Evolutionary conservation across 352 stramenopile species (phyloP).

Genomic region (Pythium coloratum): DNA sequence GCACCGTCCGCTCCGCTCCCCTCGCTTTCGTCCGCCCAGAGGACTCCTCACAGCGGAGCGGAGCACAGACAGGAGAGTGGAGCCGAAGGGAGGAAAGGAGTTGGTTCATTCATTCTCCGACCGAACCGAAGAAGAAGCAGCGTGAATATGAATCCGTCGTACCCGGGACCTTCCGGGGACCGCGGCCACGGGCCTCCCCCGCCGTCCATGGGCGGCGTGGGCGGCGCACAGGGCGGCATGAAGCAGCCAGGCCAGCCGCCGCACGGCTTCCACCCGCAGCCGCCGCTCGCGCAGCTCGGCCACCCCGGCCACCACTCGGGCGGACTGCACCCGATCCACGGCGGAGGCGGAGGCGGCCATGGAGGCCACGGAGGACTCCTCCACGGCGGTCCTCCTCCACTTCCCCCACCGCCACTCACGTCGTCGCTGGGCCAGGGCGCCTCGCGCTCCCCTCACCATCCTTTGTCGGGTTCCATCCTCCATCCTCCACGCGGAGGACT

Average conservation of each 20-base stretch:
- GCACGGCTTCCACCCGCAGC: conserved; percentile 69
- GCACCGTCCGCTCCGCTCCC: neutral
- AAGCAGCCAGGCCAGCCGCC: conserved; percentile 40
- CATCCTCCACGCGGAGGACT: conserved; percentile 58
- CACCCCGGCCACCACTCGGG: conserved; percentile 44
- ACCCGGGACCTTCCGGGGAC: conserved; percentile 65
- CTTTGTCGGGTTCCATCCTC: conserved; percentile 65
- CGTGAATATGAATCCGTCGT: conserved; percentile 76
- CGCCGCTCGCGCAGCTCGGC: conserved; percentile 62
- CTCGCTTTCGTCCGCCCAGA: neutral
- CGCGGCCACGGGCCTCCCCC: conserved; percentile 47
- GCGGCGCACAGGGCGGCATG: conserved; percentile 27
- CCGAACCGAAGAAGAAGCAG: conserved; percentile 28
- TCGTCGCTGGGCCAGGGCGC: conserved; percentile 51
- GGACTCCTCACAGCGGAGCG: neutral
- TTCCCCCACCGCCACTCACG: conserved; percentile 63
- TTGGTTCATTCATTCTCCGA: conserved; percentile 2
- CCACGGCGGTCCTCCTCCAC: conserved; percentile 54
- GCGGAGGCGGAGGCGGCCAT: conserved; percentile 33
- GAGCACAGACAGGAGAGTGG: neutral
- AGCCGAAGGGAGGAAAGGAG: neutral
- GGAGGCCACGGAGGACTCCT: conserved; percentile 41
- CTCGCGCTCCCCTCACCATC: conserved; percentile 64
- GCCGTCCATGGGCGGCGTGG: conserved; percentile 34
- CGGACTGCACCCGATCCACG: conserved; percentile 67